phyloP scores from a whole-genome alignment of 2,329 filamentous ascomycete genomes.

The Pleurostoma richardsiae region DNA sequence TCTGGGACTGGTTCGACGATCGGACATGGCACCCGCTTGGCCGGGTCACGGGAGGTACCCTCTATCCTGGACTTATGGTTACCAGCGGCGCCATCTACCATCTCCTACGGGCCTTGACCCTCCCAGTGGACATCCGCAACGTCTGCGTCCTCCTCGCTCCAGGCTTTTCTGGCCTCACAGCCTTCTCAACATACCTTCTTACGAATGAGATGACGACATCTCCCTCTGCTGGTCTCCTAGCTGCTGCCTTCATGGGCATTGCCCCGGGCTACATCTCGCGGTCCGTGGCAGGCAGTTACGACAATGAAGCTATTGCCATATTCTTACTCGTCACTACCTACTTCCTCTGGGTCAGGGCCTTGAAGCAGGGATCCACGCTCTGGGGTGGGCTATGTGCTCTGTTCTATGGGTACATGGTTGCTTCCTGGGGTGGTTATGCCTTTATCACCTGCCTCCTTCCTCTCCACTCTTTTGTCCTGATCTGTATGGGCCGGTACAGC shows the following conservation, averaged over 20 bases:
- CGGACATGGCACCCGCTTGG: conserved; percentile 99
- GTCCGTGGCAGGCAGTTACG: conserved; percentile 96
- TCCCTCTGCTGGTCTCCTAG: conserved; percentile 88
- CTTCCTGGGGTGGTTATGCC: conserved; percentile 98
- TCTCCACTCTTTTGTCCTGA: conserved; percentile 86
- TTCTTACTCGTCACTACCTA: conserved; percentile 98
- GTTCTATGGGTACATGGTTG: conserved; percentile 99
- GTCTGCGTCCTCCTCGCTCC: conserved; percentile 96
- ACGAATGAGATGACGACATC: conserved; percentile 98
- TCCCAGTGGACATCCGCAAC: conserved; percentile 97
- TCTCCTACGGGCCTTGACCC: conserved; percentile 76
- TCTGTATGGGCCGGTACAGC: conserved; percentile 97
- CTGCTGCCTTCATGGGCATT: conserved; percentile 96
- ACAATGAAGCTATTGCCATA: conserved; percentile 99
- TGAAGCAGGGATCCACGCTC: conserved; percentile 93
- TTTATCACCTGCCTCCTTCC: conserved; percentile 98
- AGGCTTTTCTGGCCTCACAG: conserved; percentile 89
- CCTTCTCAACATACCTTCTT: conserved; percentile 87
- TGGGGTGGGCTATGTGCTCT: conserved; percentile 93
- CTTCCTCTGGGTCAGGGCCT: conserved; percentile 97
- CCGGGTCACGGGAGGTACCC: conserved; percentile 95
- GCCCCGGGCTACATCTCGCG: conserved; percentile 95
- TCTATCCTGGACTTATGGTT: conserved; percentile 98
- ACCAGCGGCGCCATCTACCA: conserved; percentile 98
- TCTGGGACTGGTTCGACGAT: conserved; percentile 99